These are phyloP conservation scores for Stylosanthes scabra DNA, from an alignment of 331 rosid genomes.

Conservation along the genomic window DNA sequence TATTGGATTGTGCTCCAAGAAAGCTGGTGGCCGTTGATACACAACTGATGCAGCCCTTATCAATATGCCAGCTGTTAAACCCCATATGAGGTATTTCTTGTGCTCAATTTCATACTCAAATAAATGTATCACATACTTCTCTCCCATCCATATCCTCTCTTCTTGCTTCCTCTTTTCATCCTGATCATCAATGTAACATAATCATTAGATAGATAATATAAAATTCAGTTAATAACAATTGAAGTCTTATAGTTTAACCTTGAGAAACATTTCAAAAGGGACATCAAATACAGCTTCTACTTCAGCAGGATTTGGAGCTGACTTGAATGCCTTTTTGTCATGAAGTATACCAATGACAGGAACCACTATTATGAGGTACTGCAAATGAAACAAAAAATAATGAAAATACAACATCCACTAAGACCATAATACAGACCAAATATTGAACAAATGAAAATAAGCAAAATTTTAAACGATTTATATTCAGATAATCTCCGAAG, in stretches of 20 bases:
- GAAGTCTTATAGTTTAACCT: conserved; percentile 43
- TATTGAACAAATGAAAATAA: too few relatives aligned
- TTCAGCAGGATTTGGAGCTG: conserved; percentile 75
- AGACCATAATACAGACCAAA: too few relatives aligned
- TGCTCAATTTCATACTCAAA: conserved; percentile 65
- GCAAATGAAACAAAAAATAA: conserved; percentile 32
- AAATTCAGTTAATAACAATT: too few relatives aligned
- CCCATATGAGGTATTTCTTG: conserved; percentile 78
- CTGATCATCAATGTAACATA: conserved; percentile 56
- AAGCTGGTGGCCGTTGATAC: conserved; percentile 74
- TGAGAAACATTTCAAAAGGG: conserved; percentile 94
- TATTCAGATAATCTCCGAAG: background rate
- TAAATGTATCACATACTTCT: conserved; percentile 75
- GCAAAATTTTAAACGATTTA: too few relatives aligned
- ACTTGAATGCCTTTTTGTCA: conserved; percentile 73
- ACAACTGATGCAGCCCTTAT: conserved; percentile 86
- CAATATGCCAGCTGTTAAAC: conserved; percentile 90
- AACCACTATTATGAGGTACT: conserved; percentile 87
- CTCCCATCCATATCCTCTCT: conserved; percentile 90
- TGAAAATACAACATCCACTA: background rate
- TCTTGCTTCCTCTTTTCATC: conserved; percentile 77
- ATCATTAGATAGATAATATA: background rate
- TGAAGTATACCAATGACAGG: conserved; percentile 82
- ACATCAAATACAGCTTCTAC: conserved; percentile 90
- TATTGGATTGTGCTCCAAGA: conserved; percentile 81